phyloP scores from a whole-genome alignment of 208 protist genomes.

The Crithidia sp. region DNA sequence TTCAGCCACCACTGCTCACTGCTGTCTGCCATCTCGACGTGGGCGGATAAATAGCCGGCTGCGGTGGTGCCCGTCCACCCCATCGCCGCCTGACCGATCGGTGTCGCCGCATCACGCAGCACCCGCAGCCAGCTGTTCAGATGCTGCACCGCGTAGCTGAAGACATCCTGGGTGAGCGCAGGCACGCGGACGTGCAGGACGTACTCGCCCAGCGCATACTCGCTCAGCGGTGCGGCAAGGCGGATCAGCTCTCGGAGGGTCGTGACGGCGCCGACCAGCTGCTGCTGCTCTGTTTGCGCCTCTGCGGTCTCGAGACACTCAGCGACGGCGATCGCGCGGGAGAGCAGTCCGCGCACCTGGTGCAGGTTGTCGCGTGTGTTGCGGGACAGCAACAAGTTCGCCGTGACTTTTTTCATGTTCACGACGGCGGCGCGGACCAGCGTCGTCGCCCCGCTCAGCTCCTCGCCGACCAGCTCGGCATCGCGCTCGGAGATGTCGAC shows the following conservation, averaged over 20 bases:
- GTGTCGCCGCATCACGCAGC: conserved; percentile 66
- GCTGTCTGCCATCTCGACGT: conserved; percentile 45
- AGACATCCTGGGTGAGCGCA: conserved; percentile 61
- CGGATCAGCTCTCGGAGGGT: conserved; percentile 77
- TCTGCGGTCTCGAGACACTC: conserved; percentile 88
- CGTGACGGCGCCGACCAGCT: conserved; percentile 78
- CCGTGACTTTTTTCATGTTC: conserved; percentile 77
- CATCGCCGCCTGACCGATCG: conserved; percentile 69
- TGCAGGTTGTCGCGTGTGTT: conserved; percentile 70
- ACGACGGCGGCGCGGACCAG: conserved; percentile 74
- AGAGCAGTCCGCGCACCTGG: conserved; percentile 60
- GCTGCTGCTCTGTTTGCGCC: conserved; percentile 62
- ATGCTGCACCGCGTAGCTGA: conserved; percentile 75
- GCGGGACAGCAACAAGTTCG: conserved; percentile 64
- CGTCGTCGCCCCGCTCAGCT: conserved; percentile 79
- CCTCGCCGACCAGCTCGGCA: conserved; percentile 83
- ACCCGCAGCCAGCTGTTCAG: conserved; percentile 84
- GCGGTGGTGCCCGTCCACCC: conserved; percentile 66
- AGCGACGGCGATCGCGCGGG: conserved; percentile 56
- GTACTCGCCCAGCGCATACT: conserved; percentile 87
- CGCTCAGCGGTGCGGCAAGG: conserved; percentile 65
- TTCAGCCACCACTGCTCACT: conserved; percentile 78
- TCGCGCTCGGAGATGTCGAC: conserved; percentile 82
- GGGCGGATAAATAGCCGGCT: conserved; percentile 53
- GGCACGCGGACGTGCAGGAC: conserved; percentile 83